Percentiles rank a stretch among this genome's conserved stretches.
phyloP scores from a whole-genome alignment of 345 rosid genomes.

The Populus davidiana region DNA sequence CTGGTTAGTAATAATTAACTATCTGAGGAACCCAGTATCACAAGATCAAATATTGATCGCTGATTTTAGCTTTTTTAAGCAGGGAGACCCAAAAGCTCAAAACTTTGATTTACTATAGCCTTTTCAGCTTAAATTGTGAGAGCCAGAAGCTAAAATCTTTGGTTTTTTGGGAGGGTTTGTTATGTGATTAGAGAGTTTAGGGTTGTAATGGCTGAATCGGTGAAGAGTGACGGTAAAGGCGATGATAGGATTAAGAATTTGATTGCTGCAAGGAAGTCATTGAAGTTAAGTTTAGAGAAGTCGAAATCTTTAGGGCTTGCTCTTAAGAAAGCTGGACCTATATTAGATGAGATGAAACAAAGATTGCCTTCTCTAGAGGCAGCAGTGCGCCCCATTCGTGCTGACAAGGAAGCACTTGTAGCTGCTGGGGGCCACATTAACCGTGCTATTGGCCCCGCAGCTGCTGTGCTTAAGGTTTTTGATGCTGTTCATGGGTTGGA shows the following conservation, averaged over 20 bases:
- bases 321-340: constrained; percentile 65
- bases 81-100: not conserved
- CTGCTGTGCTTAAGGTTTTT: constrained; percentile 96
- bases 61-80: not conserved
- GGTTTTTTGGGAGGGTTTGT: not conserved
- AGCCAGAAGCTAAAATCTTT: constrained; percentile 13
- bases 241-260: constrained; percentile 40
- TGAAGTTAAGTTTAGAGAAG: constrained; percentile 75
- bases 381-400: constrained; percentile 86
- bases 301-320: constrained; percentile 59
- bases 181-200: constrained; percentile 19
- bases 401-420: constrained; percentile 77
- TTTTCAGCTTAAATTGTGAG: not conserved
- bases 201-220: constrained; percentile 46
- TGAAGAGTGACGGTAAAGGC: constrained; percentile 11
- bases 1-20: constrained; percentile 23
- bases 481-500: constrained; percentile 97
- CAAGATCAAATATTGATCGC: not conserved
- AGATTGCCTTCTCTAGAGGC: constrained; percentile 76
- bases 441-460: constrained; percentile 98
- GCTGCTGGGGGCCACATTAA: constrained; percentile 92
- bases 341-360: constrained; percentile 71
- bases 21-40: constrained; percentile 13
- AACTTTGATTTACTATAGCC: not conserved
- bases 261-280: constrained; percentile 61